A percentile compares a stretch with the other conserved stretches of the same genome.
These are phyloP conservation scores for Colletotrichum sp. DNA, from an alignment of 2,329 filamentous ascomycete species.

Conservation along the genomic window DNA sequence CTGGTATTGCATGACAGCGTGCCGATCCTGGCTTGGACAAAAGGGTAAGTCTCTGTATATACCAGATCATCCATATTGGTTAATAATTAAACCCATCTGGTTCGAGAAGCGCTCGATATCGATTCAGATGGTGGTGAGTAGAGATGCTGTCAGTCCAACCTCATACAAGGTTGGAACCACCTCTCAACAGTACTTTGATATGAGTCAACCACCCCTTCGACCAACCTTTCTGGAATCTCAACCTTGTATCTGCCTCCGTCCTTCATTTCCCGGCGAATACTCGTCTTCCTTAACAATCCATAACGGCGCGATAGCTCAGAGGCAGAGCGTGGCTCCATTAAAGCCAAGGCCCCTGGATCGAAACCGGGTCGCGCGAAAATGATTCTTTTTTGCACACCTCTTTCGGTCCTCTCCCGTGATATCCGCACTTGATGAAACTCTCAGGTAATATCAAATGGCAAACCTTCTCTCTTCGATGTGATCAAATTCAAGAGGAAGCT, in stretches of 20 bases:
- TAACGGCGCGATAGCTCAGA: not conserved
- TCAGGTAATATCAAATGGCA: accelerated
- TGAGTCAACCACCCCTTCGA: not conserved
- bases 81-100: no score
- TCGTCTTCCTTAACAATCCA: not conserved
- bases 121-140: not conserved
- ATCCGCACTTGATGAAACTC: not conserved
- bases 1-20: no score
- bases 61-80: no score
- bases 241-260: not conserved
- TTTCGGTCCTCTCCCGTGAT: not conserved
- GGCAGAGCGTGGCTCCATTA: not conserved
- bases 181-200: no score
- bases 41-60: no score
- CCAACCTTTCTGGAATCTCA: not conserved
- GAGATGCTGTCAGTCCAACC: not conserved
- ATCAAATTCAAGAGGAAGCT: not conserved
- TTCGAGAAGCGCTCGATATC: not conserved
- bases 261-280: not conserved
- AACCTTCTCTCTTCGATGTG: not conserved
- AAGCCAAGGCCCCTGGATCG: not conserved
- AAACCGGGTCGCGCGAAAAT: not conserved
- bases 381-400: not conserved
- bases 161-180: no score
- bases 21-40: no score